These are phyloP conservation scores for Vaccinium darrowii DNA, from an alignment of 148 eudicot genomes.

Conservation along the genomic window DNA sequence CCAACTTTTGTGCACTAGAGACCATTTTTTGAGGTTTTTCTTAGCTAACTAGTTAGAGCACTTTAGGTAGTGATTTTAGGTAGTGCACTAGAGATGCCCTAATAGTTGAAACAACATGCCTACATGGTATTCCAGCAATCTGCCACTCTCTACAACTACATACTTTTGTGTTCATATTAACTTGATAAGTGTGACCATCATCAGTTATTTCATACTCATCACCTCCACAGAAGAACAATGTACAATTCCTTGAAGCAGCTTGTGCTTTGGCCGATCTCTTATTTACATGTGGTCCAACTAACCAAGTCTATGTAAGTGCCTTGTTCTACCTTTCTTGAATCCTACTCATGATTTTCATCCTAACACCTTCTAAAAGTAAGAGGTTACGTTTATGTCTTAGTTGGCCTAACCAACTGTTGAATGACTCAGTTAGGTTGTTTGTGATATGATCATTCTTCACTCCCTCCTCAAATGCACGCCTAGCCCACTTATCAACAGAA, in stretches of 20 bases:
- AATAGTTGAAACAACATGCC: not conserved
- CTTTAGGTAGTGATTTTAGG: no score
- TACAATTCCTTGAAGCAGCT: not conserved
- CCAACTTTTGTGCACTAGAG: no score
- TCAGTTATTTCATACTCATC: not conserved
- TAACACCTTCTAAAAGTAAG: no score
- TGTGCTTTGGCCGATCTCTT: not conserved
- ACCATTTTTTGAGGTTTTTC: no score
- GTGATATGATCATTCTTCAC: no score
- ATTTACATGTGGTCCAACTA: not conserved
- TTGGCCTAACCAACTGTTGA: not conserved
- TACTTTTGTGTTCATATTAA: not conserved
- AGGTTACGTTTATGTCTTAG: not conserved
- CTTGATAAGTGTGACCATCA: not conserved
- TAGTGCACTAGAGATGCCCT: no score
- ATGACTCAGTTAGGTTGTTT: not conserved
- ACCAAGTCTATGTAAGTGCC: not conserved
- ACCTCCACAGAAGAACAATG: not conserved
- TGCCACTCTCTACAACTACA: not conserved
- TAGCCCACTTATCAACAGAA: no score
- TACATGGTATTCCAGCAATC: not conserved
- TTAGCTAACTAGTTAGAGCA: no score
- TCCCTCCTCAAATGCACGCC: no score
- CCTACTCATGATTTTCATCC: not conserved
- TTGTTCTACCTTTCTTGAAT: no score